phyloP scores from a whole-genome alignment of 1,139 yeast genomes.

The Candida smagusa region DNA sequence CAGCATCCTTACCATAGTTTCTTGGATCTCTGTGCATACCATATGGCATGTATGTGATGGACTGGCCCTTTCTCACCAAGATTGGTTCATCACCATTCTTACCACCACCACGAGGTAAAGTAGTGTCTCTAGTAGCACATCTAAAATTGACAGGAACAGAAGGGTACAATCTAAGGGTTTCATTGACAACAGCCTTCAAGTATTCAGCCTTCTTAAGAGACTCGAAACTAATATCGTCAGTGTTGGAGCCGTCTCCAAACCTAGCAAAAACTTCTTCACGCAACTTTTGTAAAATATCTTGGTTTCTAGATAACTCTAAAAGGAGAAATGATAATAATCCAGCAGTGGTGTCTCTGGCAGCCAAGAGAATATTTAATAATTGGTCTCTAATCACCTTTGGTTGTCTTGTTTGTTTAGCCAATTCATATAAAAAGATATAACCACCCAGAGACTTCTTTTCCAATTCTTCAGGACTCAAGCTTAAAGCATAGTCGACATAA shows the following conservation, averaged over 20 bases:
- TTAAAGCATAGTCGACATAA: constrained; percentile 27
- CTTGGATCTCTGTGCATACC: constrained; percentile 43
- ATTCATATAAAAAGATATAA: constrained; percentile 41
- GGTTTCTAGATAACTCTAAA: constrained; percentile 40
- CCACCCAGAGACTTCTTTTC: constrained; percentile 34
- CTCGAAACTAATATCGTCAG: constrained; percentile 43
- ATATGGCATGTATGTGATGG: constrained; percentile 42
- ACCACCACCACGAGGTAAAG: constrained; percentile 55
- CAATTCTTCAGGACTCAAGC: constrained; percentile 27
- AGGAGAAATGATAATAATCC: constrained; percentile 41
- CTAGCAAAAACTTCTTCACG: constrained; percentile 3
- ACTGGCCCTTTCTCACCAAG: constrained; percentile 44
- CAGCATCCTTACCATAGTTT: constrained; percentile 49
- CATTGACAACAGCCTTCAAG: constrained; percentile 47
- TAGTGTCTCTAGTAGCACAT: constrained; percentile 41
- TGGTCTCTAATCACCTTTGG: constrained; percentile 41
- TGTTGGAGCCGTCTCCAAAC: constrained; percentile 34
- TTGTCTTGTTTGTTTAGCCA: constrained; percentile 42
- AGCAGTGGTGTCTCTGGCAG: constrained; percentile 49
- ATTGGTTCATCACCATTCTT: constrained; percentile 39
- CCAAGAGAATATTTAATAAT: constrained; percentile 40
- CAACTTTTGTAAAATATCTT: constrained; percentile 9
- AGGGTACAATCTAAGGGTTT: constrained; percentile 52
- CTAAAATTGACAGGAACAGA: constrained; percentile 54
- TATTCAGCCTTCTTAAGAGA: constrained; percentile 48